Evolutionary conservation across 148 eudicot genomes (phyloP).

Genomic region (Persicaria maculosa): DNA sequence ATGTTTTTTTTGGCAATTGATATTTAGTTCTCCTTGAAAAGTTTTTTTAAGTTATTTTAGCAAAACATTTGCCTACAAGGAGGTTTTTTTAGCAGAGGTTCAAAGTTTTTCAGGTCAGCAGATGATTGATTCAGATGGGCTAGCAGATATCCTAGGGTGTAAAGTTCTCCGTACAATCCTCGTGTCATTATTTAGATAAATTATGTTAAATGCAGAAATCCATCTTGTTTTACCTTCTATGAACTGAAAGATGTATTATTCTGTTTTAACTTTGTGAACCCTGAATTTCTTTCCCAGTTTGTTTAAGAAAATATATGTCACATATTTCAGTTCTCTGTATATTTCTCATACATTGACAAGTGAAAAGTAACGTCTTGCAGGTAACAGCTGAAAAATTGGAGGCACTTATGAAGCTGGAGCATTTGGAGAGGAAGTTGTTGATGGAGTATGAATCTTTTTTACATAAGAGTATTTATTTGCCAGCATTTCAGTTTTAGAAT

Average conservation of each 20-base stretch:
- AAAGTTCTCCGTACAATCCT: not conserved
- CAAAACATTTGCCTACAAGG: not conserved
- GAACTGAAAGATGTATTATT: not conserved
- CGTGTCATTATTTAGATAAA: not conserved
- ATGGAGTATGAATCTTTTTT: constrained; percentile 46
- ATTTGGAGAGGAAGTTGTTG: constrained; percentile 55
- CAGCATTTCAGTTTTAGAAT: not conserved
- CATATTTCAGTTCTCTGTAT: not conserved
- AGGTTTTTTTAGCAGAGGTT: not conserved
- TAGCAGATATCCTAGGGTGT: not conserved
- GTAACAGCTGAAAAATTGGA: constrained; percentile 83
- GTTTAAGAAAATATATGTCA: not conserved
- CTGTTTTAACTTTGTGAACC: not conserved
- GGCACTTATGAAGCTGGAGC: constrained; percentile 86
- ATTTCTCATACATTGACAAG: not conserved
- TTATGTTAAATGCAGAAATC: not conserved
- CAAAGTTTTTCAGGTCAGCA: not conserved
- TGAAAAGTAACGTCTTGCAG: constrained; percentile 26
- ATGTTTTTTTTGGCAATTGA: not conserved
- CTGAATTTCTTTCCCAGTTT: not conserved
- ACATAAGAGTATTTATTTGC: not conserved
- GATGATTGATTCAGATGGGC: not conserved
- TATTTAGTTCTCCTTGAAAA: not conserved
- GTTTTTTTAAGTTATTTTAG: not conserved
- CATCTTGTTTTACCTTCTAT: not conserved